Evolutionary conservation across 176 grass and related monocot species (phyloP).

Genomic region (Cenchrus americanus): DNA sequence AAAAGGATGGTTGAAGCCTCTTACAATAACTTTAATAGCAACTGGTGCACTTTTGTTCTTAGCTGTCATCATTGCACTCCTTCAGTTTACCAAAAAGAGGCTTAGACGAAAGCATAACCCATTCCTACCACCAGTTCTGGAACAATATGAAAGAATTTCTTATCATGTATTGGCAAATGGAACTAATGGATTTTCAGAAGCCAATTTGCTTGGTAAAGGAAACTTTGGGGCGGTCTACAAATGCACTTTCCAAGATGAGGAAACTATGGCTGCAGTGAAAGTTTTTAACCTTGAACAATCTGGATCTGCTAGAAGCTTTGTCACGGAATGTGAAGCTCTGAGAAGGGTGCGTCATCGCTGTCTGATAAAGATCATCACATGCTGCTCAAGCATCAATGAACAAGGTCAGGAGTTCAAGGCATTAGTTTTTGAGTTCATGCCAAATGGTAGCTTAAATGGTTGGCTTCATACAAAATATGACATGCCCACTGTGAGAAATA

Average conservation of each 20-base stretch:
- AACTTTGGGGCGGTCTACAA: too few relatives aligned
- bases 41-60: not conserved
- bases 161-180: not conserved
- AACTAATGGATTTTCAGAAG: too few relatives aligned
- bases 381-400: constrained; percentile 36
- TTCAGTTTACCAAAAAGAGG: not conserved
- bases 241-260: too few relatives aligned
- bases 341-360: constrained; percentile 33
- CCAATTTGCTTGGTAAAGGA: too few relatives aligned
- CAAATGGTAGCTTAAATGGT: constrained; percentile 18
- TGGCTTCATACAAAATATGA: constrained; percentile 46
- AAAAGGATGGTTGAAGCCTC: not conserved
- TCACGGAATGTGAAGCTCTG: constrained; percentile 31
- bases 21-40: not conserved
- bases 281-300: too few relatives aligned
- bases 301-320: too few relatives aligned
- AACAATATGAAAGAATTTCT: constrained; percentile 14
- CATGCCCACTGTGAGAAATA: not conserved
- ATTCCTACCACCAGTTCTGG: not conserved
- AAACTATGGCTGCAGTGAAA: too few relatives aligned
- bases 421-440: constrained; percentile 46
- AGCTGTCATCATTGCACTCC: not conserved
- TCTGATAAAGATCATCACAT: constrained; percentile 47
- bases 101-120: not conserved
- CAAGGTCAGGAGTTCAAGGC: constrained; percentile 52